Base-by-base conservation (phyloP, 257 asterid species). In the Solanum rostratum region DNA sequence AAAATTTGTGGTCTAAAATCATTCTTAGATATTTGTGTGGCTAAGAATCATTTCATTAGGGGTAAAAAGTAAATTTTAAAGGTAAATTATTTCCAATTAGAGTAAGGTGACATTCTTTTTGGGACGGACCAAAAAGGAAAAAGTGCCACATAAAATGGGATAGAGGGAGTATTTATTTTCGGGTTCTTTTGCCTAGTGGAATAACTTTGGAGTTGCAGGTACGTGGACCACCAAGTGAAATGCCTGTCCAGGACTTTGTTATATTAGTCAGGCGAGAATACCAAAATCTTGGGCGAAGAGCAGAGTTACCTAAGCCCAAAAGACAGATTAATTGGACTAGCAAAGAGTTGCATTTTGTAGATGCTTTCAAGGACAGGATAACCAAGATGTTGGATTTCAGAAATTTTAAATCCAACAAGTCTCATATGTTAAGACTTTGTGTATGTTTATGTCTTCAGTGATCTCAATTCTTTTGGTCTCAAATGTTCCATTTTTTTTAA, bases 111-210 rank as follows among this genome's bases (percentile, higher is more conserved):
- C 39, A 33, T 33, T 33, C 6, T 33, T 33, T 33, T 33, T 33
- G 39, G 39, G 6, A 33, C 0, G 6, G 39, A 33, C 6, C 39
- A 33, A 33, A 33, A 33, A 33, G 39, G 6, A 33, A 33, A 33
- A 5, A 0, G 0, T 33, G 6, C 1, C 39, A 33, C 39, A 33
- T 33, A 33, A 33, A 33, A 33, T 33, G 39, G 39, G 6, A 33
- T 1, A 33, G 6, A 33, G 39, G 6, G 6, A 33, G 59, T n/a
- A 88, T 63, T 85, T 81, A 19, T 68, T 92, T 94, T 63, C 86
- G 90, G 22, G 86, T 94, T 65, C 92, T 94, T 54, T 69, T 94
- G 71, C 98, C 97, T 0, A 92, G 92, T 80, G 90, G 91, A 6
- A 82, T 86, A 3, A 85, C 88, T 3, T 50, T 92, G 13, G 94